Percentiles rank a stretch among this genome's conserved stretches.
phyloP scores from a whole-genome alignment of 2,329 filamentous ascomycete species.

The Arthrobotrys sphaeroides region DNA sequence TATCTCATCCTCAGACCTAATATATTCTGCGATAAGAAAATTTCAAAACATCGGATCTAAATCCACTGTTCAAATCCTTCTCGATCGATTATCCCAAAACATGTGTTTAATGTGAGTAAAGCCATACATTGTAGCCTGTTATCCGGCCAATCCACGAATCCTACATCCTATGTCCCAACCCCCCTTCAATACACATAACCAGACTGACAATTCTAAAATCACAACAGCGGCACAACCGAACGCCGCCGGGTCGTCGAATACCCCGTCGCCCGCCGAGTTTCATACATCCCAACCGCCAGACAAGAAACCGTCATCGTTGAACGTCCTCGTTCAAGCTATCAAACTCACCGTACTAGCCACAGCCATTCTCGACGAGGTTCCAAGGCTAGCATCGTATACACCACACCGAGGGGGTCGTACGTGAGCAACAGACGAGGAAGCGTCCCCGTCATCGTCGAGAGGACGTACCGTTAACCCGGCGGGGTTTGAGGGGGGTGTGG shows the following conservation, averaged over 20 bases:
- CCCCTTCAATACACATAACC: neutral
- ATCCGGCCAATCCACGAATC: too few species aligned
- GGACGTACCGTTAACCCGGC: slow-evolving; percentile 33
- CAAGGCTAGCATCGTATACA: slow-evolving; percentile 37
- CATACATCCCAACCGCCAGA: slow-evolving; percentile 9
- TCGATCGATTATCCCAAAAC: neutral
- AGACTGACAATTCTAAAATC: neutral
- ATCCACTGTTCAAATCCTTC: neutral
- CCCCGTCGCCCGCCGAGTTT: slow-evolving; percentile 42
- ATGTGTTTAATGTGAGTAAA: slow-evolving; percentile 54
- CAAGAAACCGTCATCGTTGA: slow-evolving; percentile 53
- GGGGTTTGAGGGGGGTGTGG: neutral
- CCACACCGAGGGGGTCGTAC: slow-evolving; percentile 44
- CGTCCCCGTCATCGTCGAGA: slow-evolving; percentile 41
- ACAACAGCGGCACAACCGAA: slow-evolving; percentile 28
- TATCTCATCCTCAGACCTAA: neutral
- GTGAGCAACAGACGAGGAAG: slow-evolving; percentile 26
- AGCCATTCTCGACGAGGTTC: slow-evolving; percentile 30
- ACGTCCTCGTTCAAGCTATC: slow-evolving; percentile 42
- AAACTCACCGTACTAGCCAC: slow-evolving; percentile 13
- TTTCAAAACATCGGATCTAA: neutral
- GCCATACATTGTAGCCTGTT: neutral
- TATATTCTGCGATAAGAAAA: neutral
- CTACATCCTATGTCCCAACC: too few species aligned
- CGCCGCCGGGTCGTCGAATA: slow-evolving; percentile 29